Base-by-base conservation (phyloP, 192 early-diverging fungal genomes). In the Rhizoclosmatium sp. region DNA sequence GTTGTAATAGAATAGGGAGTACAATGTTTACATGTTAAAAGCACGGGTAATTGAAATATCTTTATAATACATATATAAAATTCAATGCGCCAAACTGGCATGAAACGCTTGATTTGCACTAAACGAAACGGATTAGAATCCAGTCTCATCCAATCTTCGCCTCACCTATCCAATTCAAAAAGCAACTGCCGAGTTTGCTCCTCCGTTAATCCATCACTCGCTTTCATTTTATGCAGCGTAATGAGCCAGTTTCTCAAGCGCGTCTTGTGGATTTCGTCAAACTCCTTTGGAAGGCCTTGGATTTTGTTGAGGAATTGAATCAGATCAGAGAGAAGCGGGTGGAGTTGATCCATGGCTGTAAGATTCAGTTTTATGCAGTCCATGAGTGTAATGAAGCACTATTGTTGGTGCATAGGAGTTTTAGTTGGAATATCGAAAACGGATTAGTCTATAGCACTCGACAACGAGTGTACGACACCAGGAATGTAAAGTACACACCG, bases 321-420 rank as follows among this genome's bases (percentile, higher is more conserved):
- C 47, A 99, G 76, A 49, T 98, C 96, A 4, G 89, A 90, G 23
- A 99, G 76, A 47, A 93, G 82, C 21, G 95, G 96, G 71, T 99
- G 97, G 19, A 99, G 83, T 69, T 96, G 91, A 80, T 99, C 97
- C 1, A 95, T 95, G 1, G 95, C 96, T 2, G 89, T 85, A 76
- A 93, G 89, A 64, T 93, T 91, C 64, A 99, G 80, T 74, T 92
- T 94, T 21, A 99, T 87, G 5, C 89, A 89, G 82, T 99, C 96
- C 93, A 97, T 93, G 0, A 94, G 85, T 1, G 96, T 99, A 72
- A 97, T 98, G 80, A 97, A 99, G 69, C 88, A 88, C 87, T 93
- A 86, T 2, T 85, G 47, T 19, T 19, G 16, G 46, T 23, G 49
- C 21, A n/a, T 41, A 44, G 45, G 16, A 79, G 16, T 7, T 7